Conservation (phyloP, 345 rosid species). For the Viola odorata region DNA sequence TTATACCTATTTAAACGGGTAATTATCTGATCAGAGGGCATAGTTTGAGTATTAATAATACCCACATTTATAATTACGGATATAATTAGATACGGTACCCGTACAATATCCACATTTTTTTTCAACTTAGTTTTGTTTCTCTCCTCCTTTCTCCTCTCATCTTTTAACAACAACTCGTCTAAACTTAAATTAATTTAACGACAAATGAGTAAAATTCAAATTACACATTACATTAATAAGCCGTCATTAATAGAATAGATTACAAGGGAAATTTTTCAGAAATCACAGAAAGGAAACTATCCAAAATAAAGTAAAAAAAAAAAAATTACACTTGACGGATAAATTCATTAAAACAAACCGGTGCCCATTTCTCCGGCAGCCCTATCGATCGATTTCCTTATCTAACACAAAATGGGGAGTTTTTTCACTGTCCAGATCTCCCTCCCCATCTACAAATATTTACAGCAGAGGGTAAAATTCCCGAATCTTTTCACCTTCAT, state of each 20-base stretch:
- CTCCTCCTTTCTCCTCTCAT: too few species aligned
- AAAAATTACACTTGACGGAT: conserved; percentile 11
- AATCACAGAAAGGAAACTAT: conserved; percentile 1
- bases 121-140: too few species aligned
- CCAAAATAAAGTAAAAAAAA: background rate
- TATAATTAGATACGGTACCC: too few species aligned
- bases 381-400: conserved; percentile 14
- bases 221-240: conserved; percentile 14
- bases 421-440: conserved; percentile 7
- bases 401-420: conserved; percentile 27
- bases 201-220: too few species aligned
- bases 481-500: conserved; percentile 10
- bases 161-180: too few species aligned
- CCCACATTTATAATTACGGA: too few species aligned
- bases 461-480: conserved; percentile 19
- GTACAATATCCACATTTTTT: too few species aligned
- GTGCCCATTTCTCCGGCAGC: conserved; percentile 28
- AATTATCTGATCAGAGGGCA: too few species aligned
- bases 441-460: conserved; percentile 19
- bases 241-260: background rate
- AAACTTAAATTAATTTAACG: too few species aligned
- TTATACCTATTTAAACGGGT: too few species aligned
- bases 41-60: too few species aligned
- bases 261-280: conserved; percentile 2
- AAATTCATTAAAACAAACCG: conserved; percentile 16